Evolutionary conservation across 805 yeast genomes (phyloP), one percentile per base, ranked within the genome.

Genomic region (Pichia membranifaciens): DNA sequence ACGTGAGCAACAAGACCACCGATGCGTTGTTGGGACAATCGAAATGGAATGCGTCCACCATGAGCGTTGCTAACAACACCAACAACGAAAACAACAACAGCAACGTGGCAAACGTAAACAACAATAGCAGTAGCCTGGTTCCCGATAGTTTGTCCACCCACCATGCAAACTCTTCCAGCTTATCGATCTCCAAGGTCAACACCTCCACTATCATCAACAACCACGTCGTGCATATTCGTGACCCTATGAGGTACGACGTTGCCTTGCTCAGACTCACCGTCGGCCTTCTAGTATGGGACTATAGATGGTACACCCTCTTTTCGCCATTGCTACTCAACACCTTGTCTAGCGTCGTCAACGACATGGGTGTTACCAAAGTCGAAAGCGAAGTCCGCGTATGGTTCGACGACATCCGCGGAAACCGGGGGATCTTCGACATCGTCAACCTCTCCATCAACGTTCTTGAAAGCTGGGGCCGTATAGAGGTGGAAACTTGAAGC

Each of bases 251-350:
- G 48, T 65, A 77, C 44, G 79, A 81, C 58, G 76, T 73, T 43
- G 71, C 74, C 52, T 78, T 87, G 12, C 70, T 90, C 50, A 88
- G 84, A 48, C 69, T 83, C 20, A 67, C 81, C 48, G 87, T 90
- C 32, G 85, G 84, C 58, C 69, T 93, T 45, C 69, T 84, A n/a
- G 95, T 93, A n/a, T 95, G 98, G 97, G 85, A 88, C 61, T 97
- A 90, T 65, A 79, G 99, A 60, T 93, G 99, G 99, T 95, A 91
- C 68, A 78, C 82, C 53, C 96, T 91, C 54, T 91, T 89, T 60
- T 82, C 95, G 8, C 86, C 95, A 18, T 70, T 71, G 41, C 69
- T 88, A 41, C 60, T 81, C n/a, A 61, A 68, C n/a, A 68, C 80
- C 0, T 66, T 89, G 50, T 68, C 77, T 18, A 76, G 73, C 45